Evolutionary conservation across 352 stramenopile genomes (phyloP), one percentile per base, ranked within the genome.

Genomic region (Phytophthora tubulina): DNA sequence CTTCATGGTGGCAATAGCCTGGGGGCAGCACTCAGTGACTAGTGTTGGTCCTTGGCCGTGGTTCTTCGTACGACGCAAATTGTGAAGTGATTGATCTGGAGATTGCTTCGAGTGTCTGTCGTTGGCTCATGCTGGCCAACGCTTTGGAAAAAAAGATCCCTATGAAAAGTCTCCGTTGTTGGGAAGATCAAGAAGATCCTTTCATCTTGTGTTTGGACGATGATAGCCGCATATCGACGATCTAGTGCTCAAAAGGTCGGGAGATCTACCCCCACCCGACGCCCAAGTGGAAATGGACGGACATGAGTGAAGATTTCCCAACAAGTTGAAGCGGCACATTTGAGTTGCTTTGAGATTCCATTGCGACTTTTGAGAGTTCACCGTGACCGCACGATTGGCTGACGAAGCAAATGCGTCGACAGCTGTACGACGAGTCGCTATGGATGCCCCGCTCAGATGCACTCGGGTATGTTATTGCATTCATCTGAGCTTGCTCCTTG

Each of bases 1-100:
- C 81, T 91, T 91, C 81, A 91, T 91, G 48, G 39, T 78, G 41
- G 56, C 49, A 61, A 41, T 10, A 72, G 57, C 41, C 49, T 42
- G 11, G 33, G 62, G 35, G 31, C 27, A 48, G 50, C 48, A 71
- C 60, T 75, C 52, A 75, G 61, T 68, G 53, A 70, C 67, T 56
- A 70, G 67, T 57, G 50, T 3, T 49, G 32, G 8, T 55, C 9
- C 48, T 59, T 31, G 35, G 38, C 50, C 32, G 35, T 54, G 62
- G 52, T 8, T 68, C 51, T 61, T 48, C 30, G 21, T 59, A 60
- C 51, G 57, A 52, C 6, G 60, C 17, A 61, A 66, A 57, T 67
- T 65, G 60, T n/a, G 61, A 75, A 75, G 67, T 75, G 67, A 62
- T 49, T 41, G 49, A 45, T 11, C 17, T 15, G 14, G 39, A 61